These are phyloP conservation scores for Alternaria ventricosa DNA, from an alignment of 2,329 filamentous ascomycete genomes.

Conservation along the genomic window DNA sequence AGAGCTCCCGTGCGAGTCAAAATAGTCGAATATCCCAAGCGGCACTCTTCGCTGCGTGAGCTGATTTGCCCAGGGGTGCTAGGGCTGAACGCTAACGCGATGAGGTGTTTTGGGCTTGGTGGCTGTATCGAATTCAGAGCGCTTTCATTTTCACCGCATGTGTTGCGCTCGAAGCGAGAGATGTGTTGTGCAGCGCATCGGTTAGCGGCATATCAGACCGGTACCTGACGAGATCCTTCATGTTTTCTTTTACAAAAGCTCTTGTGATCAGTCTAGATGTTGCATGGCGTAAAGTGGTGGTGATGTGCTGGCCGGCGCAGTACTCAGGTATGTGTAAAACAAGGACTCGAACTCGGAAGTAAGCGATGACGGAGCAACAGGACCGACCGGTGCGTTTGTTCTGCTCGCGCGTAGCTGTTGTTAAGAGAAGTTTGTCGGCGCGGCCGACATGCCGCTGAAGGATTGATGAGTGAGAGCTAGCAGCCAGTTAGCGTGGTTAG, in stretches of 20 bases:
- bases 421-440: not conserved
- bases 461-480: not conserved
- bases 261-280: not conserved
- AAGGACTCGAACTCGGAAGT: not conserved
- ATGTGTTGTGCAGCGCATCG: not conserved
- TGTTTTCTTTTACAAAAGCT: not conserved
- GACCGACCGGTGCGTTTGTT: not conserved
- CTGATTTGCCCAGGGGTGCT: slow-evolving; percentile 3
- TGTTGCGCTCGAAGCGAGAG: not conserved
- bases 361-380: not conserved
- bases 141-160: not conserved
- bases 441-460: not conserved
- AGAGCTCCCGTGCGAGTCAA: slow-evolving; percentile 1
- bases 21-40: slow-evolving; percentile 5
- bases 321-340: not conserved
- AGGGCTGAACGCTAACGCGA: slow-evolving; percentile 2
- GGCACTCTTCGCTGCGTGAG: not conserved
- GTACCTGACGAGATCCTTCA: not conserved
- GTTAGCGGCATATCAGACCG: not conserved
- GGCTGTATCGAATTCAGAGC: slow-evolving; percentile 14
- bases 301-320: not conserved
- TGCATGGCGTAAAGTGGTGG: not conserved
- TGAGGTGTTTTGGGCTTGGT: not conserved
- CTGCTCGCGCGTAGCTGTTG: not conserved
- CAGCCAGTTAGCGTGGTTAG: not conserved